Conservation (phyloP, 139 green algal genomes). For the Deuterostichococcus epilithicus region DNA sequence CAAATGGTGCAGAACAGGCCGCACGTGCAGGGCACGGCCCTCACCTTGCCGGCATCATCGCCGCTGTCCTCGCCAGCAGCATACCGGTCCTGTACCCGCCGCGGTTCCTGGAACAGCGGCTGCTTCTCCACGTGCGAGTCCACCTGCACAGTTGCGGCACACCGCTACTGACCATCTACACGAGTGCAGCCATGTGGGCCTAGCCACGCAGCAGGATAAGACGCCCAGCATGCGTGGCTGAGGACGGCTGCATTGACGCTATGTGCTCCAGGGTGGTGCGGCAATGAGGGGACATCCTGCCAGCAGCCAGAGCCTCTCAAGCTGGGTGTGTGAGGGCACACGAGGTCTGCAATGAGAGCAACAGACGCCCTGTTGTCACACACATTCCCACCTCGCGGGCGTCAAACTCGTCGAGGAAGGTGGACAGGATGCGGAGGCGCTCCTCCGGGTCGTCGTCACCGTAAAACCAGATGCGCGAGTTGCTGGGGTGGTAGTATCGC, state of each 20-base stretch:
- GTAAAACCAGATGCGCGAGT: constrained; percentile 97
- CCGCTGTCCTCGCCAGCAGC: constrained; percentile 51
- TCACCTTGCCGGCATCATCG: constrained; percentile 59
- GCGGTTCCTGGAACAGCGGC: constrained; percentile 53
- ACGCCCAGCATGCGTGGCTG: no score
- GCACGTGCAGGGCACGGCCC: no score
- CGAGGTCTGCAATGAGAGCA: no score
- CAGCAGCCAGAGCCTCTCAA: no score
- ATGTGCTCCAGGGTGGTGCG: no score
- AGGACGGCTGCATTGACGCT: no score
- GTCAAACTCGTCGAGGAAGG: constrained; percentile 84
- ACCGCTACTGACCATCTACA: background rate
- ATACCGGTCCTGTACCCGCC: constrained; percentile 40
- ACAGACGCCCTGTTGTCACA: no score
- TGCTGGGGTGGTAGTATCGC: constrained; percentile 95
- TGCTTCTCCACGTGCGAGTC: constrained; percentile 77
- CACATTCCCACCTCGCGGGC: constrained; percentile 6
- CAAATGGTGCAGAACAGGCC: no score
- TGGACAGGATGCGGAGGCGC: constrained; percentile 75
- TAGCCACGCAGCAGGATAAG: no score
- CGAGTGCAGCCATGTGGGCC: no score
- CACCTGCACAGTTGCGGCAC: constrained; percentile 22
- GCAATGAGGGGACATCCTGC: no score
- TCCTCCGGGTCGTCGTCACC: constrained; percentile 88
- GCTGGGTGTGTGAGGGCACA: no score